Base-by-base conservation (phyloP, 202 grass and related monocot genomes). In the Digitaria exilis region DNA sequence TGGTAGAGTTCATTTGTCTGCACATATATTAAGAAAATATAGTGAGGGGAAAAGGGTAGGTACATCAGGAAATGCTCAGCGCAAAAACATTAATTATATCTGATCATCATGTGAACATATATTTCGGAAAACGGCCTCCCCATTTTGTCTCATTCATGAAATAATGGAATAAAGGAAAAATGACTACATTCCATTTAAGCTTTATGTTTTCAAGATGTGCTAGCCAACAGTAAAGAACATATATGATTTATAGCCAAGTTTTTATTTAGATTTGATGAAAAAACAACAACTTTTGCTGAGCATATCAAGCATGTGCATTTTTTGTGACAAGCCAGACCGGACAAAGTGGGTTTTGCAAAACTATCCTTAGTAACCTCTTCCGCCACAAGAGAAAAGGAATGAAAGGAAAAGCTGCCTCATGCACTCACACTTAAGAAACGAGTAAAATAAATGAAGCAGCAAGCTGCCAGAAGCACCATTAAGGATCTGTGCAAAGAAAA, bases 1-100 rank as follows among this genome's bases (percentile, higher is more conserved):
- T 99, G 96, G 84, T 99, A 99, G 34, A 99, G 89, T 84, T 99
- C 96, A 88, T 99, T 96, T 79, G 96, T 99, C 96, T 99, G 89
- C 78, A 94, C 19, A 74, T 81, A 82, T 83, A 51, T 67, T 66
- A 67, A 62, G 80, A 67, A 73, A 62, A 83, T 62, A 73, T 81
- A 77, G 50, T 63, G 37, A 71, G 29, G 58, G 41, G 44, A 2
- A 49, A 76, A 24, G 3, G 54, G 1, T 59, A 57, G 75, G 17
- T 39, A 50, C 69, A 84, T 22, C 37, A 26, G 26, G 62, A 69
- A 61, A 46, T 64, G 58, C 45, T 55, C 1, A 71, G 10, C 43
- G 49, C 41, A 73, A 69, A n/a, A n/a, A 30, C 13, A 41, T 28
- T 43, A 16, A 42, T 42, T 42, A 79, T 67, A 24, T 39, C 50